A percentile compares a stretch with the other conserved stretches of the same genome.
Conservation (phyloP, 768 basidiomycete genomes). For the Lactarius sp. region DNA sequence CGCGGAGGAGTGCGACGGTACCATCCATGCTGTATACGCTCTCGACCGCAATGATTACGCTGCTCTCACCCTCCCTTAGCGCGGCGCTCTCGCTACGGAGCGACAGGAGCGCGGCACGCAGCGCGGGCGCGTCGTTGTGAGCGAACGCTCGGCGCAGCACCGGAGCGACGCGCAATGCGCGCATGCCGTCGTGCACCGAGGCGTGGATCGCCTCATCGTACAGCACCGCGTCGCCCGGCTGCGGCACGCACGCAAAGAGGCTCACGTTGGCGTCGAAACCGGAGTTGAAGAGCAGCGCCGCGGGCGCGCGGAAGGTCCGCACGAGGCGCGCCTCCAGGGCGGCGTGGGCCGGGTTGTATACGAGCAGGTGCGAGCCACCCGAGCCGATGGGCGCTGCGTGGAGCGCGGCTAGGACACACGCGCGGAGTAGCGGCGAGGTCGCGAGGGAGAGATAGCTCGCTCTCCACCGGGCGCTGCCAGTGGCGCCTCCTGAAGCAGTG, state of each 20-base stretch:
- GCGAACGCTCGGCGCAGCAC: slow-evolving; percentile 41
- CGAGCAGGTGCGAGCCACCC: slow-evolving; percentile 81
- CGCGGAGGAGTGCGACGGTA: too few relatives aligned
- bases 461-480: too few relatives aligned
- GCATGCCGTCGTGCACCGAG: slow-evolving; percentile 85
- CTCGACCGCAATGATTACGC: slow-evolving; percentile 81
- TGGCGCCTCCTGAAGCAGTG: too few relatives aligned
- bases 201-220: slow-evolving; percentile 91
- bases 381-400: slow-evolving; percentile 62
- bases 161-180: slow-evolving; percentile 29
- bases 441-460: slow-evolving; percentile 59
- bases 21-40: slow-evolving; percentile 58
- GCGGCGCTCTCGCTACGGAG: slow-evolving; percentile 38
- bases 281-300: slow-evolving; percentile 83
- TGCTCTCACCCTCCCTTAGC: slow-evolving; percentile 39
- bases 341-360: slow-evolving; percentile 66
- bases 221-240: slow-evolving; percentile 68
- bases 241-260: slow-evolving; percentile 79
- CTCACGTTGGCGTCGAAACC: slow-evolving; percentile 93
- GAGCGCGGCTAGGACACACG: slow-evolving; percentile 53
- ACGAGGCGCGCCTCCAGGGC: slow-evolving; percentile 67
- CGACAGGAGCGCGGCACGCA: slow-evolving; percentile 42
- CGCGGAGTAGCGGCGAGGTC: slow-evolving; percentile 49
- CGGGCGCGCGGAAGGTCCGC: slow-evolving; percentile 54
- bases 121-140: slow-evolving; percentile 62